Evolutionary conservation across 305 asterid genomes (phyloP).

Genomic region (Solanum hybrid): DNA sequence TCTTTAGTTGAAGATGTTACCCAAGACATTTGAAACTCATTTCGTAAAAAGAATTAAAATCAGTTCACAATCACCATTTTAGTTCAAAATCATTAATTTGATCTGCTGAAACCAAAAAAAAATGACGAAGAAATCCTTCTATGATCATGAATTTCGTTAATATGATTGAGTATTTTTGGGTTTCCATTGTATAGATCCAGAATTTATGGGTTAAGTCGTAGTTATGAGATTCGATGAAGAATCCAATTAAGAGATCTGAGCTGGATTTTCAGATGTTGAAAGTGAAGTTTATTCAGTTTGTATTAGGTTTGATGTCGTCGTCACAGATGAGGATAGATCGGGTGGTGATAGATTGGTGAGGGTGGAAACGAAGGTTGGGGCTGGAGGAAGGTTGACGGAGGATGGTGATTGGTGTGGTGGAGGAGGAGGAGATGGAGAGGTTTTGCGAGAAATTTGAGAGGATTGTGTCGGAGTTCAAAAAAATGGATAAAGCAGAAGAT

Average conservation of each 20-base stretch:
- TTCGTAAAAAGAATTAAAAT: too few relatives aligned
- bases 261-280: conserved; percentile 48
- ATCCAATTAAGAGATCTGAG: conserved; percentile 45
- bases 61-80: neutral
- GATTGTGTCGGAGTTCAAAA: conserved; percentile 34
- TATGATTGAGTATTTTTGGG: conserved; percentile 53
- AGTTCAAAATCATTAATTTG: neutral
- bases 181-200: conserved; percentile 75
- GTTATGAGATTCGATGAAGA: conserved; percentile 76
- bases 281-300: conserved; percentile 42
- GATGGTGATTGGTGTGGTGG: conserved; percentile 25
- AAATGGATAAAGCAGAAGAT: neutral
- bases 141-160: conserved; percentile 66
- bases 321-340: conserved; percentile 69
- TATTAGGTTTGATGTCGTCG: conserved; percentile 58
- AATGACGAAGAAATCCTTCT: neutral
- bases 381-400: conserved; percentile 47
- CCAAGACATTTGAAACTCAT: neutral
- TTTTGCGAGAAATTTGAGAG: conserved; percentile 38
- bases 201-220: conserved; percentile 41
- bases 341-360: conserved; percentile 38
- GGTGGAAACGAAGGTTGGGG: conserved; percentile 65
- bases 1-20: neutral
- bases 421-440: conserved; percentile 28
- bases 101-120: neutral